These are phyloP conservation scores for Viola odorata DNA, from an alignment of 345 rosid species.

Conservation along the genomic window DNA sequence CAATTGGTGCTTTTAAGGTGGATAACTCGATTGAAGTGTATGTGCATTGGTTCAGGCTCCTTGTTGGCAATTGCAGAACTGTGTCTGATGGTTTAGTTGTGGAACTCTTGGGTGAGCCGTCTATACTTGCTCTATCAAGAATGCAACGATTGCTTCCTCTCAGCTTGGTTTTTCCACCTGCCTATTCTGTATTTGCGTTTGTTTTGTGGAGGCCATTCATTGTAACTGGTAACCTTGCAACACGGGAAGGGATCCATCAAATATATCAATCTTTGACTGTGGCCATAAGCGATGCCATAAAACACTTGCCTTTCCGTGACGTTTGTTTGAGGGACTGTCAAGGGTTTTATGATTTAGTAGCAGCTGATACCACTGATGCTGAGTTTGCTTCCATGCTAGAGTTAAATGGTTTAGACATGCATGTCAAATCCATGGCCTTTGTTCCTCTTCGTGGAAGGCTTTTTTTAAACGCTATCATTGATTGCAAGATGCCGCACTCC, in stretches of 20 bases:
- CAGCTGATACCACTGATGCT: conserved; percentile 76
- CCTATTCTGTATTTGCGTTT: conserved; percentile 75
- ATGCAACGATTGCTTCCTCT: conserved; percentile 92
- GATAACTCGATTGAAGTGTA: conserved; percentile 64
- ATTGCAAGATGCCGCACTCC: conserved; percentile 61
- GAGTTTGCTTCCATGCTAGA: conserved; percentile 76
- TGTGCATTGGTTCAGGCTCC: conserved; percentile 92
- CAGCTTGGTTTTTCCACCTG: conserved; percentile 85
- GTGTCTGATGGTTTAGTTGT: conserved; percentile 79
- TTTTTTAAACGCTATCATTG: conserved; percentile 76
- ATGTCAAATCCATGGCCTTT: conserved; percentile 60
- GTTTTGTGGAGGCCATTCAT: conserved; percentile 75
- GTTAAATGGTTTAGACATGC: conserved; percentile 62
- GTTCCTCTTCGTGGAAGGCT: conserved; percentile 92
- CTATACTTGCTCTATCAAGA: conserved; percentile 77
- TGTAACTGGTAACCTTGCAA: conserved; percentile 38
- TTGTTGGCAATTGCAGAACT: conserved; percentile 83
- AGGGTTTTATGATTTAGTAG: conserved; percentile 77
- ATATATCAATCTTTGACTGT: conserved; percentile 62
- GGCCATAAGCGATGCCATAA: conserved; percentile 77
- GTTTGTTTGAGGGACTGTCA: conserved; percentile 80
- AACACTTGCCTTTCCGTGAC: conserved; percentile 84
- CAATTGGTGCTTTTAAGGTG: conserved; percentile 50
- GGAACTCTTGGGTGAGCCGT: conserved; percentile 89
- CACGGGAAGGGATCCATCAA: conserved; percentile 76